phyloP scores from a whole-genome alignment of 306 rosid species.

The Begonia masoniana region DNA sequence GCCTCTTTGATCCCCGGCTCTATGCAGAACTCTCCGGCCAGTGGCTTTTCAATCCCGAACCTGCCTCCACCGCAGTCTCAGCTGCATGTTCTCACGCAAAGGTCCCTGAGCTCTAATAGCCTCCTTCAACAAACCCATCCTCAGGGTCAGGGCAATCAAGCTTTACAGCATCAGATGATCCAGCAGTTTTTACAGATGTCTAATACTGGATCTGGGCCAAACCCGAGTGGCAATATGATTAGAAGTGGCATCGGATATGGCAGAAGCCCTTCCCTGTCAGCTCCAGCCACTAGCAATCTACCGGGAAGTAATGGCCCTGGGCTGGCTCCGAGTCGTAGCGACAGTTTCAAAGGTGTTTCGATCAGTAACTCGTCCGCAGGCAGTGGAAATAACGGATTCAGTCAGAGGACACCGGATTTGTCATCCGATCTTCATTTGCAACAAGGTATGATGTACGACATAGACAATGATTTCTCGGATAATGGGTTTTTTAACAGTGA shows the following conservation, averaged over 20 bases:
- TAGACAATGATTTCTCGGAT: background rate
- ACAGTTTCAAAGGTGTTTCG: slow-evolving; percentile 81
- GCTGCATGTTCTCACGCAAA: no score
- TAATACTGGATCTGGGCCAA: slow-evolving; percentile 17
- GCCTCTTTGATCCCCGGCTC: slow-evolving; percentile 46
- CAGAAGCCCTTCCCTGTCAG: slow-evolving; percentile 26
- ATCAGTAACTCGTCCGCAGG: slow-evolving; percentile 57
- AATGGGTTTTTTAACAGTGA: background rate
- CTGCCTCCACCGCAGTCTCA: slow-evolving; percentile 16
- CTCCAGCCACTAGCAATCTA: slow-evolving; percentile 30
- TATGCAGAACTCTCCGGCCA: slow-evolving; percentile 45
- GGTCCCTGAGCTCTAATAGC: slow-evolving; percentile 36
- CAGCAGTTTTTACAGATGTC: slow-evolving; percentile 72
- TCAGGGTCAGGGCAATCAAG: slow-evolving; percentile 39
- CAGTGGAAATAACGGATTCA: slow-evolving; percentile 42
- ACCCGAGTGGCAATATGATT: slow-evolving; percentile 18
- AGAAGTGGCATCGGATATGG: slow-evolving; percentile 47
- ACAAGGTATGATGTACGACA: no score
- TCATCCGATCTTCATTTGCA: slow-evolving; percentile 50
- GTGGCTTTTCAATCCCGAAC: slow-evolving; percentile 58
- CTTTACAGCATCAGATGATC: slow-evolving; percentile 61
- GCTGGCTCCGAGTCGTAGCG: slow-evolving; percentile 45
- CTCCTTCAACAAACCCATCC: slow-evolving; percentile 48
- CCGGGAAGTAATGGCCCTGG: slow-evolving; percentile 42
- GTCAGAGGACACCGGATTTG: slow-evolving; percentile 52